Evolutionary conservation across 2,329 filamentous ascomycete species (phyloP).

Genomic region (Colletotrichum costaricense): DNA sequence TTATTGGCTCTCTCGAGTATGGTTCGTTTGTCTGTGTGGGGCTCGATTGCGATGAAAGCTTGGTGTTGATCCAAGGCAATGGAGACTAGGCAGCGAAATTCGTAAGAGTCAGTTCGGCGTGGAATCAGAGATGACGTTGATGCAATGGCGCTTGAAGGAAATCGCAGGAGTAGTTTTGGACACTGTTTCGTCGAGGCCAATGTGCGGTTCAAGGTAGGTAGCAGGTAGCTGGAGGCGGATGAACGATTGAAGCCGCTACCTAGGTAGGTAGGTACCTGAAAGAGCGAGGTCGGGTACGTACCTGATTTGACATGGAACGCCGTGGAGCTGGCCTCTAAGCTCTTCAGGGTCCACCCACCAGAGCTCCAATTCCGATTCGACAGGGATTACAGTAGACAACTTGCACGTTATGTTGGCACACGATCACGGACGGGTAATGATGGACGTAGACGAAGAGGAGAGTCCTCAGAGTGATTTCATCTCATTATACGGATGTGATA

Average conservation of each 20-base stretch:
- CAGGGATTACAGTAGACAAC: not conserved
- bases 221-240: not conserved
- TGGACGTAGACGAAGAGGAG: not conserved
- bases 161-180: not conserved
- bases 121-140: too few relatives aligned
- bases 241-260: not conserved
- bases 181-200: not conserved
- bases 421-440: too few relatives aligned
- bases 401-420: not conserved
- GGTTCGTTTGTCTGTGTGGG: not conserved
- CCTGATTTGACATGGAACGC: not conserved
- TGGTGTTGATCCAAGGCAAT: not conserved
- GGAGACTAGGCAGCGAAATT: not conserved
- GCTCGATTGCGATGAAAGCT: not conserved
- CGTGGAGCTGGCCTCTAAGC: not conserved
- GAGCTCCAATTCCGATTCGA: not conserved
- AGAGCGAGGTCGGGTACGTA: constrained; percentile 9
- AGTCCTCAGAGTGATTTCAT: not conserved
- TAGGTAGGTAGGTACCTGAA: not conserved
- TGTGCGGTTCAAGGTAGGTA: not conserved
- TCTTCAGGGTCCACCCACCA: constrained; percentile 3
- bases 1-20: not conserved
- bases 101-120: not conserved
- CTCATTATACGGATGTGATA: not conserved
- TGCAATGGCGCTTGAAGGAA: not conserved